phyloP scores from a whole-genome alignment of 306 rosid species.

The Morella rubra region DNA sequence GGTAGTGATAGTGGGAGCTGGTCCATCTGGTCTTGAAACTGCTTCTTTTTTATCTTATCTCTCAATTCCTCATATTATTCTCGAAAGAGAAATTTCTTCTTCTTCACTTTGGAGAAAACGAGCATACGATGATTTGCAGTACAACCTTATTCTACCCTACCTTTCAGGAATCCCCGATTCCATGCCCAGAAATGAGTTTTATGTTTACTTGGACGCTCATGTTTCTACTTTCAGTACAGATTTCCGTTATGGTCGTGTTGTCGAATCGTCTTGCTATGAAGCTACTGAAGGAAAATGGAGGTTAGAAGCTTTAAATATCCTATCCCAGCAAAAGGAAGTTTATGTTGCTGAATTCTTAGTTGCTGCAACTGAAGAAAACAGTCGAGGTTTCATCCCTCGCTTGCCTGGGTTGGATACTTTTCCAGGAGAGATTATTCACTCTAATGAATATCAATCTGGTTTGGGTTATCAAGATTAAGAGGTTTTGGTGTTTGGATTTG shows the following conservation, averaged over 20 bases:
- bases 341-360: constrained; percentile 26
- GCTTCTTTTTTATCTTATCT: constrained; percentile 14
- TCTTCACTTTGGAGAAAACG: constrained; percentile 38
- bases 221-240: constrained; percentile 6
- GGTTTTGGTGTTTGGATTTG: constrained; percentile 40
- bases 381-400: constrained; percentile 12
- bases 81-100: constrained; percentile 34
- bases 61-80: constrained; percentile 23
- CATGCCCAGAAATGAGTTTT: constrained; percentile 26
- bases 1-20: too few species aligned
- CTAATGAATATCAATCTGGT: constrained; percentile 17
- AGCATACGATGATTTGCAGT: constrained; percentile 32
- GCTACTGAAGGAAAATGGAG: constrained; percentile 19
- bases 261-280: constrained; percentile 4
- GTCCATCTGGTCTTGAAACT: constrained; percentile 30
- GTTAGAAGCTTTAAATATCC: neutral
- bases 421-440: constrained; percentile 27
- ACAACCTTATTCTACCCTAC: constrained; percentile 25
- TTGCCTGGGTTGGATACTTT: constrained; percentile 29
- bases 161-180: constrained; percentile 6
- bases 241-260: constrained; percentile 1
- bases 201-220: constrained; percentile 23
- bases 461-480: neutral
- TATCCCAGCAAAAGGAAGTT: constrained; percentile 4
- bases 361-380: constrained; percentile 36